These are phyloP conservation scores for Amoebophrya sp. DNA, from an alignment of 169 alveolate species.

Conservation along the genomic window DNA sequence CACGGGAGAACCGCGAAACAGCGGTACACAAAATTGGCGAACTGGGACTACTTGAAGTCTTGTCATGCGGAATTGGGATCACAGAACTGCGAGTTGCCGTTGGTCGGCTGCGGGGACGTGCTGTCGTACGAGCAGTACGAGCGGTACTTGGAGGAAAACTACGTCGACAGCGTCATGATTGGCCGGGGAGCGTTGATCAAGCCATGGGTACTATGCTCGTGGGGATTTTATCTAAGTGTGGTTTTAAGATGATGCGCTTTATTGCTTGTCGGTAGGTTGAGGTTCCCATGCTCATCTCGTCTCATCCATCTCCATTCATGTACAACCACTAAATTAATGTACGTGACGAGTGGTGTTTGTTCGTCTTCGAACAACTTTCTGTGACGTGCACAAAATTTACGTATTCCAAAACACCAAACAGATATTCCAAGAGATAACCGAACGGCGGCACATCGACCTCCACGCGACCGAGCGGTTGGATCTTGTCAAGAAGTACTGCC, in stretches of 20 bases:
- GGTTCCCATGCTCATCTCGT: no score
- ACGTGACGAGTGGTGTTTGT: no score
- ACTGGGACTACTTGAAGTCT: constrained; percentile 60
- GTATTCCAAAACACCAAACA: no score
- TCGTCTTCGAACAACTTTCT: no score
- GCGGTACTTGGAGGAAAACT: constrained; percentile 31
- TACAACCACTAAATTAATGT: no score
- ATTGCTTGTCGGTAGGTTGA: no score
- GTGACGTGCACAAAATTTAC: no score
- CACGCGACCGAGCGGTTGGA: constrained; percentile 65
- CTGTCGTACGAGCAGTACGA: constrained; percentile 37
- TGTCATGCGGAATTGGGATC: constrained; percentile 45
- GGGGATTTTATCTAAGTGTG: no score
- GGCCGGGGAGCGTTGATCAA: constrained; percentile 73
- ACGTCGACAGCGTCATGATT: constrained; percentile 58
- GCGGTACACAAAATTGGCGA: constrained; percentile 63
- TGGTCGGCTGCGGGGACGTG: constrained; percentile 65
- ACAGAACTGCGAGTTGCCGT: constrained; percentile 48
- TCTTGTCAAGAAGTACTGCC: constrained; percentile 55
- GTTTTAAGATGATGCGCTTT: no score
- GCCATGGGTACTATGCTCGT: constrained; percentile 61
- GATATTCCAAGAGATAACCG: constrained; percentile 57
- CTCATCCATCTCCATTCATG: no score
- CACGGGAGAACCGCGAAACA: constrained; percentile 71
- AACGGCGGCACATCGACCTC: constrained; percentile 63